A percentile compares a stretch with the other conserved stretches of the same genome.
Evolutionary conservation across 306 rosid genomes (phyloP).

Genomic region (Dryas drummondii): DNA sequence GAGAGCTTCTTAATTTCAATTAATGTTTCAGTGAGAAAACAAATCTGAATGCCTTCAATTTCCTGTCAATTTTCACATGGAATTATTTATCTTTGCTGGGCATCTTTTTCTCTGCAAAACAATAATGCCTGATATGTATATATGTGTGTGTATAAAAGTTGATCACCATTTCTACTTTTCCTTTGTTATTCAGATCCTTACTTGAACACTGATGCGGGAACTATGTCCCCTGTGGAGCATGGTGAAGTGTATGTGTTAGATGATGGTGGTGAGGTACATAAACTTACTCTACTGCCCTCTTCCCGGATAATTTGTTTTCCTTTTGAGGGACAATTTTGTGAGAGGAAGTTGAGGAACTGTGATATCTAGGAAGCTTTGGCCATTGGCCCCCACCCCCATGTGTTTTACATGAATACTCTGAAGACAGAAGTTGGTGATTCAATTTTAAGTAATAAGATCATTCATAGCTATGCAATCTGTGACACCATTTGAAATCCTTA

Average conservation of each 20-base stretch:
- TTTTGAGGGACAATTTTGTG: neutral
- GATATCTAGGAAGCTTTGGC: neutral
- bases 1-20: slow-evolving; percentile 7
- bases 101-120: too few relatives aligned
- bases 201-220: slow-evolving; percentile 97
- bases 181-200: slow-evolving; percentile 73
- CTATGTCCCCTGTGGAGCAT: slow-evolving; percentile 95
- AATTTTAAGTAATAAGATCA: neutral
- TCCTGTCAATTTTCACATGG: too few relatives aligned
- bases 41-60: slow-evolving; percentile 9
- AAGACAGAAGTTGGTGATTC: slow-evolving; percentile 11
- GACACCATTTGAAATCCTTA: neutral
- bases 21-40: neutral
- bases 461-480: neutral
- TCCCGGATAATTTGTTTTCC: neutral
- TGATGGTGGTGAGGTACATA: slow-evolving; percentile 93
- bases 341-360: too few relatives aligned
- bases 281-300: slow-evolving; percentile 9
- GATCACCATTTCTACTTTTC: neutral
- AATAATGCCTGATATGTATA: neutral
- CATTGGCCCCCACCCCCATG: neutral
- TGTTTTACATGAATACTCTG: neutral
- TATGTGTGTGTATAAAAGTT: too few relatives aligned
- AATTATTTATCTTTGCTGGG: neutral
- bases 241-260: slow-evolving; percentile 93